Conservation (phyloP, 768 basidiomycete species). For the Hysterangium stoloniferum region DNA sequence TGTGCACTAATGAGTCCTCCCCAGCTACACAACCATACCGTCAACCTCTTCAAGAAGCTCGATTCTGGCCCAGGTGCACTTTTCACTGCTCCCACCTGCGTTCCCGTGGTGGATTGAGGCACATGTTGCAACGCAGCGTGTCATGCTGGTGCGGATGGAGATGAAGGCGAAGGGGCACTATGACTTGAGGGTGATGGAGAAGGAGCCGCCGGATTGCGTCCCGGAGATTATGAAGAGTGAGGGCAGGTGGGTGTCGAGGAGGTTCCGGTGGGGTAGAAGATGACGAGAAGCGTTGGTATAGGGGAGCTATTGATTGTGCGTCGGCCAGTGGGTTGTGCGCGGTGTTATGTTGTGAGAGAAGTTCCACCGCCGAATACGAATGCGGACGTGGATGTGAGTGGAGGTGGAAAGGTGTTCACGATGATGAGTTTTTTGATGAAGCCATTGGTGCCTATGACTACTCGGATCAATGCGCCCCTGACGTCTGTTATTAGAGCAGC, state of each 20-base stretch:
- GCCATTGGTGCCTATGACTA: too few relatives aligned
- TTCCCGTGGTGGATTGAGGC: conserved; percentile 6
- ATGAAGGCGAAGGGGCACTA: neutral
- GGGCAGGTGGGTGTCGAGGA: neutral
- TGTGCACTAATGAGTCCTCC: neutral
- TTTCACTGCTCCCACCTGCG: neutral
- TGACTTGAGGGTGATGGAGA: neutral
- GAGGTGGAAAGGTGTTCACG: too few relatives aligned
- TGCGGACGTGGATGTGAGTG: too few relatives aligned
- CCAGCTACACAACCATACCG: neutral
- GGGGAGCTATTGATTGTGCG: neutral
- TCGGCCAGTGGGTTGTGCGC: neutral
- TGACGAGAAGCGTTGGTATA: neutral
- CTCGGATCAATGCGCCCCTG: too few relatives aligned
- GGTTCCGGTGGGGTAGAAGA: neutral
- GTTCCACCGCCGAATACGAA: too few relatives aligned
- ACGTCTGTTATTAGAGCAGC: too few relatives aligned
- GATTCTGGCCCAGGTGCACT: neutral
- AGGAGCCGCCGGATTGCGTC: neutral
- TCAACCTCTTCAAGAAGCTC: conserved; percentile 8
- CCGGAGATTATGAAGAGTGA: neutral
- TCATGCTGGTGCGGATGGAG: neutral
- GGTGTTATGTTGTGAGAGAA: too few relatives aligned
- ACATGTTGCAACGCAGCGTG: neutral
- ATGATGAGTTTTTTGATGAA: too few relatives aligned